These are phyloP conservation scores for Backusella parvicylindrica DNA, from an alignment of 192 early-diverging fungal genomes.

Conservation along the genomic window DNA sequence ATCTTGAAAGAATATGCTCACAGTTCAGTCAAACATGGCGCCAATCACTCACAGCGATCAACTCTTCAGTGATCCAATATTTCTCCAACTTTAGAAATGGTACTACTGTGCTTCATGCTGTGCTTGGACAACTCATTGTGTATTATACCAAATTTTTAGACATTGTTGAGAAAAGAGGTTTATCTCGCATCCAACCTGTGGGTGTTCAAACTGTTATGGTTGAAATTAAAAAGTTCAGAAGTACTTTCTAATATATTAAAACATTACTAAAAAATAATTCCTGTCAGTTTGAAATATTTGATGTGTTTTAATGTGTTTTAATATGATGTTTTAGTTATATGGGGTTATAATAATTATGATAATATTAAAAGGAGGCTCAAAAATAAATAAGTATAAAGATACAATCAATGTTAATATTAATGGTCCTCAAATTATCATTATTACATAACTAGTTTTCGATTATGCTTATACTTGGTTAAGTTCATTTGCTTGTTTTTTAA, in stretches of 20 bases:
- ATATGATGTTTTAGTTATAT: too few relatives aligned
- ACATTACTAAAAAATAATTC: not conserved
- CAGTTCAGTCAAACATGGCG: slow-evolving; percentile 86
- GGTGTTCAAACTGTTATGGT: slow-evolving; percentile 93
- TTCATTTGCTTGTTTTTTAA: too few relatives aligned
- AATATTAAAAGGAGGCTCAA: too few relatives aligned
- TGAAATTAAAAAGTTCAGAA: slow-evolving; percentile 92
- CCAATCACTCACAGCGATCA: slow-evolving; percentile 67
- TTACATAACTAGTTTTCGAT: too few relatives aligned
- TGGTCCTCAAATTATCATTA: too few relatives aligned
- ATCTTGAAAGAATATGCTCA: slow-evolving; percentile 63
- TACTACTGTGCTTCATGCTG: slow-evolving; percentile 85
- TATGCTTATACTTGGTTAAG: too few relatives aligned
- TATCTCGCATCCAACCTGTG: slow-evolving; percentile 59
- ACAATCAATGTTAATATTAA: too few relatives aligned
- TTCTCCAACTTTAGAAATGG: slow-evolving; percentile 98
- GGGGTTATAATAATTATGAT: too few relatives aligned
- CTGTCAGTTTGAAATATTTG: too few relatives aligned
- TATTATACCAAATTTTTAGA: slow-evolving; percentile 90
- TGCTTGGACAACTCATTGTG: slow-evolving; percentile 83
- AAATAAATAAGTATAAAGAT: too few relatives aligned
- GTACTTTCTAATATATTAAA: slow-evolving; percentile 44
- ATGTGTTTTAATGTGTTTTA: too few relatives aligned
- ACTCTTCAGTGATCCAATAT: slow-evolving; percentile 81
- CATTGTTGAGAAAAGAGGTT: slow-evolving; percentile 65